Base-by-base conservation (phyloP, 2,329 filamentous ascomycete species). In the Aspergillus sp. region DNA sequence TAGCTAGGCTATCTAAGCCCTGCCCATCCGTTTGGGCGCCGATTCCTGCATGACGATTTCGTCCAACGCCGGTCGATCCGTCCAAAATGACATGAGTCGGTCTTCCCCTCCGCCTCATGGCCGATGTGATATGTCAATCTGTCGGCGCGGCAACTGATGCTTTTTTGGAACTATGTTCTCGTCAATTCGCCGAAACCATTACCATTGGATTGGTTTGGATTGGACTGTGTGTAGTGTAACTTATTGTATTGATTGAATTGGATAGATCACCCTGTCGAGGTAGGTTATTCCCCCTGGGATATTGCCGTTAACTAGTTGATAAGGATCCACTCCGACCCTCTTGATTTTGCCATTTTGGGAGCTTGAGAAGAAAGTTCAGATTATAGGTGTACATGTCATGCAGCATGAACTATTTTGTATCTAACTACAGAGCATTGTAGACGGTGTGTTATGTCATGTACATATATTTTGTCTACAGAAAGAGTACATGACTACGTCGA, bases 71-170 rank as follows among this genome's bases (percentile, higher is more conserved):
- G 12, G 20, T 47, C 45, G 54, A 51, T 56, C 55, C 11, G 55
- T 52, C 50, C 18, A 45, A 57, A 53, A 52, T 57, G 55, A 53
- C 45, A 47, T 46, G 16, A 18, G 10, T 7, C 45, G 10, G 18
- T 16, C 18, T 11, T 14, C 9, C 20, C 20, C n/a, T 20, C 22
- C 45, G 20, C 22, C 45, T 47, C 45, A 47, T 47, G 45, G 45
- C n/a, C 22, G 20, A 47, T 47, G 22, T 47, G 45, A 47, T 22
- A 10, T 24, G 16, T 47, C n/a, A 10, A 7, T 20, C n/a, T 11
- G n/a, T 47, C 45, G 45, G 5, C 22, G 22, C 22, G 22, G 22
- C 22, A 22, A 22, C 22, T 22, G 3, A 22, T 39, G 32, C 32
- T 12, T 12, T 12, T 12, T 39, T 12, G 11, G 36, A 16, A n/a